Conservation (phyloP, 164 flowering plant species). For the Aristolochia contorta region DNA sequence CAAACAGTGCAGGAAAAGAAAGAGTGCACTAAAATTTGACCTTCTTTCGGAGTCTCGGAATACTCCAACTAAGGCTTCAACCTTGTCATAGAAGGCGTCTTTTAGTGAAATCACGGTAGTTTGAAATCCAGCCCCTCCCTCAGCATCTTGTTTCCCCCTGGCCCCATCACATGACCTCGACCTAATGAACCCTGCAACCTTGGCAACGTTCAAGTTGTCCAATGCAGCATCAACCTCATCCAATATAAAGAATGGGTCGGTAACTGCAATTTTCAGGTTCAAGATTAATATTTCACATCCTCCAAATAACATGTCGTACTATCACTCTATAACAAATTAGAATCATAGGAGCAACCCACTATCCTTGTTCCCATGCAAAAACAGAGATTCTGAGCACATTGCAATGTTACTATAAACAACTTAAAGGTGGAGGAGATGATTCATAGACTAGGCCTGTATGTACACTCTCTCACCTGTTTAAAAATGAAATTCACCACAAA, state of each 20-base stretch:
- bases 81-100: slow-evolving; percentile 94
- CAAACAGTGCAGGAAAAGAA: neutral
- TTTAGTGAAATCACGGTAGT: slow-evolving; percentile 94
- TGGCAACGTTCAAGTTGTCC: slow-evolving; percentile 91
- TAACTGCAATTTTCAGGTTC: slow-evolving; percentile 41
- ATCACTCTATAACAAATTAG: neutral
- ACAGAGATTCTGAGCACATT: no score
- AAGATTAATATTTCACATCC: neutral
- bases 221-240: slow-evolving; percentile 99
- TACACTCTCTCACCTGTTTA: no score
- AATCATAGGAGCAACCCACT: neutral
- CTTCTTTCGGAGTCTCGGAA: slow-evolving; percentile 77
- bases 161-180: slow-evolving; percentile 69
- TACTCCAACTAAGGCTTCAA: slow-evolving; percentile 95
- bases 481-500: no score
- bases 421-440: no score
- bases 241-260: slow-evolving; percentile 92
- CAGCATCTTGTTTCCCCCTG: slow-evolving; percentile 41
- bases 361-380: no score
- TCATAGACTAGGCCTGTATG: no score
- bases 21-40: slow-evolving; percentile 20
- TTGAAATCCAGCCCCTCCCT: slow-evolving; percentile 72
- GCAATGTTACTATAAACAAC: no score
- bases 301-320: neutral
- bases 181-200: slow-evolving; percentile 92